Base-by-base conservation (phyloP, 768 basidiomycete genomes). In the Phanerodontia chrysosporium region DNA sequence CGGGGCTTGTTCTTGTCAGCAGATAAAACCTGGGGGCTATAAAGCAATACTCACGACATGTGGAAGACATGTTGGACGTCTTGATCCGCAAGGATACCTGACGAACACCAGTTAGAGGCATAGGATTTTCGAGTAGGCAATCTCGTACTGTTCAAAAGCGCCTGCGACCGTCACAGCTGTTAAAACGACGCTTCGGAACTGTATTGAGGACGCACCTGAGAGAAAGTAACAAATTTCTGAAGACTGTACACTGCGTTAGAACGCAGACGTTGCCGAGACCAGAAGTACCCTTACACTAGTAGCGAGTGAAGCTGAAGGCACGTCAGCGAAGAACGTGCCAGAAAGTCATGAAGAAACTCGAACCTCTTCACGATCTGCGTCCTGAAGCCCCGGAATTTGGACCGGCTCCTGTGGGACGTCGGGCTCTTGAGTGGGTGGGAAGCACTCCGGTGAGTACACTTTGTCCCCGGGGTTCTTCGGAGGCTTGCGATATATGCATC, bases 381-480 rank as follows among this genome's bases (percentile, higher is more conserved):
- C 69, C 2, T 76, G 76, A 18, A 81, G 62, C 46, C 70, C 71
- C 0, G 76, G 72, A 27, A 70, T 27, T 5, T 53, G 25, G 16
- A 57, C 29, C 21, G 57, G 44, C 12, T 27, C 18, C 1, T 36
- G 3, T 36, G 57, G 51, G 22, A 42, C 44, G 18, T 46, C 67
- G 1, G 64, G 59, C 7, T 57, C 58, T 29, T 78, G 74, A 0
- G 60, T 71, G 1, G 76, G 73, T 0, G 81, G 80, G 63, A 85
- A 88, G n/a, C 70, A 75, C 1, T 78, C 80, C 0, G 85, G 84
- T 1, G 72, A 66, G 58, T 79, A 76, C n/a, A 81, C 72, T 52
- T 78, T 75, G 48, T 75, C 73, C 0, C 77, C 75, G 25, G 67
- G 68, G 12, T 71, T 64, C 3, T 61, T 39, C 0, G 76, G 74